Evolutionary conservation across 73 alveolate species (phyloP), one percentile per base, ranked within the genome.

Genomic region (Breviolum minutum): DNA sequence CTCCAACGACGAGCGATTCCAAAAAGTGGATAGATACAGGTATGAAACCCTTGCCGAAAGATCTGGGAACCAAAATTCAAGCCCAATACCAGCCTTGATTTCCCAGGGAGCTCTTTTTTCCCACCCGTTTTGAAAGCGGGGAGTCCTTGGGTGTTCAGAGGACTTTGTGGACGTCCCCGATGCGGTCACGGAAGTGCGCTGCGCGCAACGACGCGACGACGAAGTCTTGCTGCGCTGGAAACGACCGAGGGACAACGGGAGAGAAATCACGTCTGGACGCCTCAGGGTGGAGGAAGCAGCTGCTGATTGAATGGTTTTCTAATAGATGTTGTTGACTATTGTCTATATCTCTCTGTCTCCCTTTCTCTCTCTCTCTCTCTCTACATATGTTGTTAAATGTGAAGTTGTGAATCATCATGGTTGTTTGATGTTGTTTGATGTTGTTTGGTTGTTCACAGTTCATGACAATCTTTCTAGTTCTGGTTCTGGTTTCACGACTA

Each of bases 121-220:
- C 9, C 8, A 17, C 82, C 82, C 11, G 40, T 9, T 29, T 73
- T 40, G 82, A 22, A 71, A 71, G 82, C n/a, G 82, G 14, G 27
- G 48, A 71, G 82, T 29, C 13, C 82, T 71, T 71, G 54, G 48
- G 40, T 40, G 27, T 40, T 5, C 82, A 22, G 71, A 88, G 97
- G 97, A 90, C 30, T 90, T 90, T 74, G 70, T 29, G 77, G 97
- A 90, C 76, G 97, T 90, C 20, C 97, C 97, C 63, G 97, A 90
- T 32, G 63, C 27, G 32, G 97, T 71, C 13, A 68, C 48, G 26
- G 10, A 13, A 17, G 32, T 63, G 66, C 54, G 27, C 11, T 87
- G 48, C 26, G 97, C 88, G 27, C 69, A 29, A 17, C 83, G 97
- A 14, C 27, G 69, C 30, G 12, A 27, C 20, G 87, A 71, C 30